These are phyloP conservation scores for Alternaria triticina DNA, from an alignment of 2,329 filamentous ascomycete species.

Conservation along the genomic window DNA sequence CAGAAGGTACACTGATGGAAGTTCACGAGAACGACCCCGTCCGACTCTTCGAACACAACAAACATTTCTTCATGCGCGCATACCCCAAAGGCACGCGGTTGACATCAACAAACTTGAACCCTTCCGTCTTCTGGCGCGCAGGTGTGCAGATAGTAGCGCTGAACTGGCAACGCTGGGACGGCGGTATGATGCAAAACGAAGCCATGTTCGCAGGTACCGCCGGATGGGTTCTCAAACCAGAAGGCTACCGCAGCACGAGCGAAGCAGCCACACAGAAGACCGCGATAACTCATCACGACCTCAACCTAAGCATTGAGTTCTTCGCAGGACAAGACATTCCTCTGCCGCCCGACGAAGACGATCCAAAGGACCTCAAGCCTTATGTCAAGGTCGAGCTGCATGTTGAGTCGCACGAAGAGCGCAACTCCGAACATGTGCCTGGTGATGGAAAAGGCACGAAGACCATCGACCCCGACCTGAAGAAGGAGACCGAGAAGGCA, in stretches of 20 bases:
- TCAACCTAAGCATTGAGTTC: slow-evolving; percentile 75
- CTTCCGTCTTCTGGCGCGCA: slow-evolving; percentile 82
- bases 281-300: slow-evolving; percentile 57
- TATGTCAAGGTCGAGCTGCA: slow-evolving; percentile 82
- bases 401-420: slow-evolving; percentile 69
- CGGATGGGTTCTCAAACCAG: slow-evolving; percentile 86
- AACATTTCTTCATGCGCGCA: slow-evolving; percentile 80
- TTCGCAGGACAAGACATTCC: slow-evolving; percentile 80
- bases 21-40: slow-evolving; percentile 62
- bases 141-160: slow-evolving; percentile 90
- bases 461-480: neutral
- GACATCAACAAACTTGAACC: slow-evolving; percentile 85
- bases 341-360: slow-evolving; percentile 63
- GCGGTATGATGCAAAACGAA: slow-evolving; percentile 95
- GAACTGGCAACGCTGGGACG: slow-evolving; percentile 92
- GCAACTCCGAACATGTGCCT: slow-evolving; percentile 49
- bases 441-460: slow-evolving; percentile 50
- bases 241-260: slow-evolving; percentile 66
- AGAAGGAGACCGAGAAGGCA: slow-evolving; percentile 54
- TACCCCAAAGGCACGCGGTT: slow-evolving; percentile 86
- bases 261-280: slow-evolving; percentile 50
- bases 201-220: slow-evolving; percentile 84
- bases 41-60: slow-evolving; percentile 81
- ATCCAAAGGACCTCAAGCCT: slow-evolving; percentile 69
- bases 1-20: slow-evolving; percentile 70